Conservation (phyloP, 345 rosid species). For the Citrus glauca region DNA sequence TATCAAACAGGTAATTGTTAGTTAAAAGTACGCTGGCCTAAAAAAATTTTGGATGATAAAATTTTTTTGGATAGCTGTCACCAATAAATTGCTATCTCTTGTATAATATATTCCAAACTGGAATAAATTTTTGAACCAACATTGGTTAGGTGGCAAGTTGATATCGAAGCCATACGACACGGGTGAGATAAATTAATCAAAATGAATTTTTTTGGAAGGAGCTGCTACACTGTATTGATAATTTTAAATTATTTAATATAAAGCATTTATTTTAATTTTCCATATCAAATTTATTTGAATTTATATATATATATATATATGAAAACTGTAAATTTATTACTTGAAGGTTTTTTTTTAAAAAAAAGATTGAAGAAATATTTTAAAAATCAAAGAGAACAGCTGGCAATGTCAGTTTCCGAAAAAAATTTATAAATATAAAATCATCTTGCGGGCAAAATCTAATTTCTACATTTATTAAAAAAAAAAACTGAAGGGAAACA, state of each 20-base stretch:
- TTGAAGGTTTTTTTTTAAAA: not conserved
- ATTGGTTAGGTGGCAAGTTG: not conserved
- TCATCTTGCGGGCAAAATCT: constrained; percentile 5
- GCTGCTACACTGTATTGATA: no score
- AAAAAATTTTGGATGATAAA: no score
- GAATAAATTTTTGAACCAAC: not conserved
- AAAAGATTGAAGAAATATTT: not conserved
- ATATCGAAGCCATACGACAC: not conserved
- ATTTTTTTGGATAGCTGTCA: not conserved
- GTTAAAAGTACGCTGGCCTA: no score
- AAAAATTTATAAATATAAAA: not conserved
- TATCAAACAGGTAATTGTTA: accelerated
- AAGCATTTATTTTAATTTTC: no score
- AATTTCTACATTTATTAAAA: not conserved
- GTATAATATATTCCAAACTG: not conserved
- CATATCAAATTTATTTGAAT: no score
- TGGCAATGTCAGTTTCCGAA: not conserved
- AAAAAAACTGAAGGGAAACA: not conserved
- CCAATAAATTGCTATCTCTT: not conserved
- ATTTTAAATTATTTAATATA: no score
- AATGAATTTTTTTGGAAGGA: no score
- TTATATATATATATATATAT: no score
- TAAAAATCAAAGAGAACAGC: not conserved
- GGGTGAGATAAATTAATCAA: no score
- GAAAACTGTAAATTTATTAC: not conserved